These are phyloP conservation scores for Trebouxia sp. DNA, from an alignment of 139 green algal genomes.

Conservation along the genomic window DNA sequence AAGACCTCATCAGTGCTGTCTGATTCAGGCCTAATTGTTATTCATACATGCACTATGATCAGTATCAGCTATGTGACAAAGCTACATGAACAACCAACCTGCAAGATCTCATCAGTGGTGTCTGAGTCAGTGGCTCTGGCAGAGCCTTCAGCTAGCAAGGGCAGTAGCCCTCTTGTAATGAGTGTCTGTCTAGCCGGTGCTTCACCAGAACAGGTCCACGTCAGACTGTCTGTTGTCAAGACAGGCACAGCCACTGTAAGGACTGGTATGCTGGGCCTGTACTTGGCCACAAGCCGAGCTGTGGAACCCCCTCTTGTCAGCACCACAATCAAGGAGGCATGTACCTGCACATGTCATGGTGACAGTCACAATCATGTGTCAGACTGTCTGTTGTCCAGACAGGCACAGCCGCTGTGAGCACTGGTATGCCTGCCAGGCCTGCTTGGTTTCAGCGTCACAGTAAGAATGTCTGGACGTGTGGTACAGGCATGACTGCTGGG, in stretches of 20 bases:
- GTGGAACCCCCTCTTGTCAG: slow-evolving; percentile 88
- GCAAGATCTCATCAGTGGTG: slow-evolving; percentile 86
- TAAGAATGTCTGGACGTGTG: no score
- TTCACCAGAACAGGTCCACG: slow-evolving; percentile 90
- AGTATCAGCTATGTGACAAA: no score
- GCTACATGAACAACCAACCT: neutral
- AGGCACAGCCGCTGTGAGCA: no score
- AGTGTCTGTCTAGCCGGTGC: slow-evolving; percentile 83
- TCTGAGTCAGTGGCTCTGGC: slow-evolving; percentile 86
- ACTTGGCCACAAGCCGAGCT: slow-evolving; percentile 92
- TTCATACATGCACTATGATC: no score
- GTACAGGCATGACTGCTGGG: no score
- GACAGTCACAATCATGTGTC: no score
- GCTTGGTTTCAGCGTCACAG: no score
- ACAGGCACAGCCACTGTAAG: slow-evolving; percentile 92
- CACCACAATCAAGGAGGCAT: slow-evolving; percentile 90
- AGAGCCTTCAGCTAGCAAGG: slow-evolving; percentile 89
- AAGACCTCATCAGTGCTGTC: no score
- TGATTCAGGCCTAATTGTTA: neutral
- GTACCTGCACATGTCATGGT: slow-evolving; percentile 59
- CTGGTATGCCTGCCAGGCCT: no score
- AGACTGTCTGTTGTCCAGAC: neutral
- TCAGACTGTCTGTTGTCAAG: slow-evolving; percentile 87
- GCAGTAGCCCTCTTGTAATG: slow-evolving; percentile 84
- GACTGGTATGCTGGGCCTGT: slow-evolving; percentile 86